Conservation (phyloP, 2,329 filamentous ascomycete species). For the Cephalotrichum gorgonifer region DNA sequence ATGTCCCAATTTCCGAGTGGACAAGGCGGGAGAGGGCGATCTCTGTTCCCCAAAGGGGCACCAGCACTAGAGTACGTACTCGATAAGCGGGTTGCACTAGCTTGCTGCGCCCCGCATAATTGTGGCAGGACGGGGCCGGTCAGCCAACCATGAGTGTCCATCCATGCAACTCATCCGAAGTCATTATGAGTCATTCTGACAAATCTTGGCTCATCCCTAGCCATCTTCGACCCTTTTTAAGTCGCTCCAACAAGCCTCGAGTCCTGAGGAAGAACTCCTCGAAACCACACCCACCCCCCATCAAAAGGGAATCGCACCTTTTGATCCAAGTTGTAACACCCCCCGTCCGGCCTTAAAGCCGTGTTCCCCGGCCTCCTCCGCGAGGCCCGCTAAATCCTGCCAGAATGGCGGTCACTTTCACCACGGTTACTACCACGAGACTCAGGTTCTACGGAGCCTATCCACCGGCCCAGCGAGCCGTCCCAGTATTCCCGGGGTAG, state of each 20-base stretch:
- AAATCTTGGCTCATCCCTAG: neutral
- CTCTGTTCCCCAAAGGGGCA: too few relatives aligned
- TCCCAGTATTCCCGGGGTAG: neutral
- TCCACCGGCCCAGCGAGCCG: neutral
- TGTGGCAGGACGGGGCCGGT: too few relatives aligned
- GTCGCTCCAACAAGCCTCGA: neutral
- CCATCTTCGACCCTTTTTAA: neutral
- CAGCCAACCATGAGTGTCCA: too few relatives aligned
- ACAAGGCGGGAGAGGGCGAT: too few relatives aligned
- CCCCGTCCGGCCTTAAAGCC: too few relatives aligned
- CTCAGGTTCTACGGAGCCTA: neutral
- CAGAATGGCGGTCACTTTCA: neutral
- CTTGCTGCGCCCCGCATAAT: too few relatives aligned
- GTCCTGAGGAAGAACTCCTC: neutral
- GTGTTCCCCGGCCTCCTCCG: neutral
- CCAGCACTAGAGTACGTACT: too few relatives aligned
- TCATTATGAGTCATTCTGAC: conserved; percentile 6
- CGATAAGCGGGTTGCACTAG: too few relatives aligned
- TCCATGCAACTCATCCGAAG: neutral
- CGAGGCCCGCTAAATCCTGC: neutral
- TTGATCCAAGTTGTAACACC: neutral
- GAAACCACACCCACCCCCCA: neutral
- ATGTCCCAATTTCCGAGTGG: too few relatives aligned
- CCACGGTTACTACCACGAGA: neutral
- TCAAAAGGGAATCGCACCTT: too few relatives aligned